These are phyloP conservation scores for Pleurotus tuber-regium DNA, from an alignment of 768 basidiomycete genomes.

Conservation along the genomic window DNA sequence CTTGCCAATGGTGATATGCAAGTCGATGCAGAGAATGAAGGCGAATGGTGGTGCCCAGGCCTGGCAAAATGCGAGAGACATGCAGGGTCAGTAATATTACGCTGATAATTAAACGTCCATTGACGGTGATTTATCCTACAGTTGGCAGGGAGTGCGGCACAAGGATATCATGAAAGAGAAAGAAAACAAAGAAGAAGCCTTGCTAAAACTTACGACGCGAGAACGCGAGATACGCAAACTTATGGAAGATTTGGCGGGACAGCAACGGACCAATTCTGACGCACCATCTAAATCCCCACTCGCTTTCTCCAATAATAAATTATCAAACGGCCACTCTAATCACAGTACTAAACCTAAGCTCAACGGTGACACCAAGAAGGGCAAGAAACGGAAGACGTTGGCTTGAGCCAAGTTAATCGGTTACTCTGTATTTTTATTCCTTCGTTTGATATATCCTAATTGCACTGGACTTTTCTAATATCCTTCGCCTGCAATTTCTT, in stretches of 20 bases:
- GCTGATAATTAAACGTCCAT: slow-evolving; percentile 11
- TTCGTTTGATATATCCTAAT: slow-evolving; percentile 15
- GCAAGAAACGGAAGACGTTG: slow-evolving; percentile 53
- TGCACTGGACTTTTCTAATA: slow-evolving; percentile 11
- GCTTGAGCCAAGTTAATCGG: slow-evolving; percentile 22
- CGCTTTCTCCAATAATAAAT: slow-evolving; percentile 34
- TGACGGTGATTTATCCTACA: slow-evolving; percentile 25
- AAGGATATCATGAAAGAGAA: slow-evolving; percentile 75
- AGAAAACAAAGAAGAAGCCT: slow-evolving; percentile 67
- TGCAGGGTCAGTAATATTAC: slow-evolving; percentile 51
- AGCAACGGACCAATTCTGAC: slow-evolving; percentile 35
- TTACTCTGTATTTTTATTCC: slow-evolving; percentile 27
- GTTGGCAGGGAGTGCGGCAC: slow-evolving; percentile 77
- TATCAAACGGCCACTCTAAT: slow-evolving; percentile 41
- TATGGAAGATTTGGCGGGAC: slow-evolving; percentile 71
- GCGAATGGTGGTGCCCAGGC: slow-evolving; percentile 80
- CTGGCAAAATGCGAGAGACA: slow-evolving; percentile 79
- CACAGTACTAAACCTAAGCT: slow-evolving; percentile 31
- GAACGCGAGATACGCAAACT: slow-evolving; percentile 78
- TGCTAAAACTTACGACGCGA: slow-evolving; percentile 64
- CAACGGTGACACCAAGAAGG: slow-evolving; percentile 51
- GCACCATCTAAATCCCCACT: slow-evolving; percentile 32
- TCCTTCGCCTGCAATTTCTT: slow-evolving; percentile 13
- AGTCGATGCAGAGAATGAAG: slow-evolving; percentile 36
- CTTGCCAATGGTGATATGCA: slow-evolving; percentile 37